A percentile compares a stretch with the other conserved stretches of the same genome.
These are phyloP conservation scores for Ceratocystis albifundus DNA, from an alignment of 2,329 filamentous ascomycete species.

Conservation along the genomic window DNA sequence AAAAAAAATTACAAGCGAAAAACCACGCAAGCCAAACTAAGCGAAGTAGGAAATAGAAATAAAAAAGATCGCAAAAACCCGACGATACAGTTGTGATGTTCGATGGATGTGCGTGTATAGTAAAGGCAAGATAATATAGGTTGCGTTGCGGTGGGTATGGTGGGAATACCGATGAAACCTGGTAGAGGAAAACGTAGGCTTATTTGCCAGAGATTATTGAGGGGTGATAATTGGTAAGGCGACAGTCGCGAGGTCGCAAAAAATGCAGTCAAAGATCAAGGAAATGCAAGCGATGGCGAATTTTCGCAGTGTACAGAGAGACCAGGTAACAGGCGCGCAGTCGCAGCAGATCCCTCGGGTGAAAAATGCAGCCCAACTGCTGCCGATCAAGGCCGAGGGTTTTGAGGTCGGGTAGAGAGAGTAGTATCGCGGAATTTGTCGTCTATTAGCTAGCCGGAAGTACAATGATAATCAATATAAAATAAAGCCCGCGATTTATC, in stretches of 20 bases:
- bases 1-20: not conserved
- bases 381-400: not conserved
- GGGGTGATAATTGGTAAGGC: conserved; percentile 6
- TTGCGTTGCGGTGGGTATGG: not conserved
- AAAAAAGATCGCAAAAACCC: conserved; percentile 1
- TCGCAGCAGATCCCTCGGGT: not conserved
- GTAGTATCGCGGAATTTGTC: conserved; percentile 7
- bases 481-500: not conserved
- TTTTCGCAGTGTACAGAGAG: not conserved
- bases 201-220: not conserved
- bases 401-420: not conserved
- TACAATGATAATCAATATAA: not conserved
- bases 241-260: conserved; percentile 3
- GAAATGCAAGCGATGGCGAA: not conserved
- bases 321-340: not conserved
- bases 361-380: not conserved
- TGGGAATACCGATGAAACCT: not conserved
- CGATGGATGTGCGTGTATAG: conserved; percentile 2
- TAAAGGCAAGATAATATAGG: not conserved
- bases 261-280: conserved; percentile 6
- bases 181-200: not conserved
- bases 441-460: not conserved
- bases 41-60: not conserved
- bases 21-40: not conserved
- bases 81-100: not conserved